A percentile compares a stretch with the other conserved stretches of the same genome.
These are phyloP conservation scores for Bipolaris sorokiniana DNA, from an alignment of 2,329 filamentous ascomycete species.

Conservation along the genomic window DNA sequence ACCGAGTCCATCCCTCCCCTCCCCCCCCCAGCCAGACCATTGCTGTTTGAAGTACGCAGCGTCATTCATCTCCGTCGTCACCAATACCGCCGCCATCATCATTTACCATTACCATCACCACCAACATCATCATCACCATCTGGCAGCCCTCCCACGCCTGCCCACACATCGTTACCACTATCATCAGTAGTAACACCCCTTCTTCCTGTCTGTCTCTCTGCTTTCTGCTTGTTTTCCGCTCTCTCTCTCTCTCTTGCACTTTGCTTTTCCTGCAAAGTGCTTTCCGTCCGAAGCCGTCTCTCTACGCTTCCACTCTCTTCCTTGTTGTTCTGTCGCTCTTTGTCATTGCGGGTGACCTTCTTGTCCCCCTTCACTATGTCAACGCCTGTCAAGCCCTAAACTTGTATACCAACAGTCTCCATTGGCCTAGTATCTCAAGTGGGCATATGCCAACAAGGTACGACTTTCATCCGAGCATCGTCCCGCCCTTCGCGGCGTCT, in stretches of 20 bases:
- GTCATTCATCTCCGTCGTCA: slow-evolving; percentile 17
- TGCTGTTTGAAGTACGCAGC: slow-evolving; percentile 43
- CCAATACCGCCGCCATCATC: neutral
- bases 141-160: slow-evolving; percentile 31
- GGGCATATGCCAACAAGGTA: slow-evolving; percentile 46
- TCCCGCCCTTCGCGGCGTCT: slow-evolving; percentile 28
- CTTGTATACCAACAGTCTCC: slow-evolving; percentile 27
- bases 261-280: slow-evolving; percentile 45
- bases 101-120: neutral
- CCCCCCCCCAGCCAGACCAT: slow-evolving; percentile 29
- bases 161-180: slow-evolving; percentile 26
- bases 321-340: slow-evolving; percentile 19
- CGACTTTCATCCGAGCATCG: slow-evolving; percentile 31
- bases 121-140: slow-evolving; percentile 3
- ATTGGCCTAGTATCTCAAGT: slow-evolving; percentile 25
- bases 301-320: slow-evolving; percentile 45
- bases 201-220: slow-evolving; percentile 42
- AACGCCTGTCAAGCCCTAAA: slow-evolving; percentile 37
- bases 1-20: slow-evolving; percentile 26
- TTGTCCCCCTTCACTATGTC: slow-evolving; percentile 44
- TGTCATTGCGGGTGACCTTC: slow-evolving; percentile 38
- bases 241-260: slow-evolving; percentile 29
- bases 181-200: slow-evolving; percentile 31
- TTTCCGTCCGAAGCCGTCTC: slow-evolving; percentile 39
- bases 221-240: slow-evolving; percentile 35